Base-by-base conservation (phyloP, 805 yeast species). In the Saturnispora sanitii region DNA sequence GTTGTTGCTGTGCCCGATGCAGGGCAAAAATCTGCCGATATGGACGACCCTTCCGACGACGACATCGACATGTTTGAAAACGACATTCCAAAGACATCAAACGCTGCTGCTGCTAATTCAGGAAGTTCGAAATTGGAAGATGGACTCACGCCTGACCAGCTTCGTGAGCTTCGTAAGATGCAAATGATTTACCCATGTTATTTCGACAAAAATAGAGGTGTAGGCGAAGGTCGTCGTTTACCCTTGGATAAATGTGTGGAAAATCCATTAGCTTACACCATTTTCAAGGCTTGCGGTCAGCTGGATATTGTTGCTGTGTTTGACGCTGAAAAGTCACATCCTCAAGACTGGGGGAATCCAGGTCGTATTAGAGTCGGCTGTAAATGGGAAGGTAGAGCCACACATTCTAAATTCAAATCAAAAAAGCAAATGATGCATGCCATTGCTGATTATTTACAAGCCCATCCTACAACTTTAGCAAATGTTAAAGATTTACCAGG, bases 311-410 rank as follows among this genome's bases (percentile, higher is more conserved):
- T 55, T 6, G 55, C 67, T 2, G 66, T 80, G 33, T 67, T 78
- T 43, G 92, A 84, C 61, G 77, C 90, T 45, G 85, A 82, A 45
- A 92, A 87, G 64, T 61, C 82, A 1, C 98, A 90, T 62, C 97
- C 97, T 11, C 95, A 88, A 60, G 97, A 90, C 62, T 92, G 81
- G 72, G 94, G 97, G 49, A 90, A 90, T 56, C 94, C 96, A 4
- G 98, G 98, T n/a, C 72, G 97, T 53, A 88, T 92, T 27, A 75
- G 95, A 49, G 81, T 87, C 18, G 65, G 77, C 34, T 49, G 85
- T 31, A 80, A 77, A 52, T 53, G 41, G 43, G 70, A 71, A 36
- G 77, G 75, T 2, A 51, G 59, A 21, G 56, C 68, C 9, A 65
- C 62, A 12, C 55, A 57, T 15, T 51, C 55, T 21, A 19, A 41